Evolutionary conservation across 306 rosid species (phyloP).

Genomic region (Acacia melanoxylon): DNA sequence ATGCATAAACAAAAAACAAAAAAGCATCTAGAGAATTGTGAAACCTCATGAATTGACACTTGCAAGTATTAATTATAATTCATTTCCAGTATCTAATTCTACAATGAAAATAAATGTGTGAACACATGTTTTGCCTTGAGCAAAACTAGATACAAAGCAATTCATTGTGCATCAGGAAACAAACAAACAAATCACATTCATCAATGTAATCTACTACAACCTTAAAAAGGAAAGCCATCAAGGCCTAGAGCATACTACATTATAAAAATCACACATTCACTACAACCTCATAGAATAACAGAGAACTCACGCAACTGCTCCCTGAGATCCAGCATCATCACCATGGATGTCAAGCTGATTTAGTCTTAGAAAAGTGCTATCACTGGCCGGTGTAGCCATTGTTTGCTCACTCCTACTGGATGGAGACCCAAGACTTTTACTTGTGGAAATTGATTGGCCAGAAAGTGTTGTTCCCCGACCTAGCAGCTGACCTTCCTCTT

Average conservation of each 20-base stretch:
- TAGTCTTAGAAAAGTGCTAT: slow-evolving; percentile 56
- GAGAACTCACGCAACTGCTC: slow-evolving; percentile 66
- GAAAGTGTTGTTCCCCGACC: slow-evolving; percentile 59
- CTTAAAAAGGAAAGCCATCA: slow-evolving; percentile 4
- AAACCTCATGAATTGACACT: slow-evolving; percentile 21
- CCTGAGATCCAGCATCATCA: slow-evolving; percentile 89
- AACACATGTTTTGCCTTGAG: neutral
- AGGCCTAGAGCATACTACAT: neutral
- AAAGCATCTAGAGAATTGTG: neutral
- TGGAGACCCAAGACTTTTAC: slow-evolving; percentile 87
- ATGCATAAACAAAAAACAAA: neutral
- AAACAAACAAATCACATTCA: neutral
- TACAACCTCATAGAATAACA: slow-evolving; percentile 6
- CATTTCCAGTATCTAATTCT: slow-evolving; percentile 17
- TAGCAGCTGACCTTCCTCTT: slow-evolving; percentile 64
- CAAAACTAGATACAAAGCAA: neutral
- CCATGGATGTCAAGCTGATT: slow-evolving; percentile 72
- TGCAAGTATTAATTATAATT: slow-evolving; percentile 14
- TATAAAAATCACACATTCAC: slow-evolving; percentile 1
- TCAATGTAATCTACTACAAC: slow-evolving; percentile 9
- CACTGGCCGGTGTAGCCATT: slow-evolving; percentile 76
- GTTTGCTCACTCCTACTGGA: slow-evolving; percentile 95
- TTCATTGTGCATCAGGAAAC: neutral
- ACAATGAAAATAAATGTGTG: neutral
- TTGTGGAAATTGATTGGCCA: slow-evolving; percentile 81